Base-by-base conservation (phyloP, 2,329 filamentous ascomycete species). In the Beauveria asiatica region DNA sequence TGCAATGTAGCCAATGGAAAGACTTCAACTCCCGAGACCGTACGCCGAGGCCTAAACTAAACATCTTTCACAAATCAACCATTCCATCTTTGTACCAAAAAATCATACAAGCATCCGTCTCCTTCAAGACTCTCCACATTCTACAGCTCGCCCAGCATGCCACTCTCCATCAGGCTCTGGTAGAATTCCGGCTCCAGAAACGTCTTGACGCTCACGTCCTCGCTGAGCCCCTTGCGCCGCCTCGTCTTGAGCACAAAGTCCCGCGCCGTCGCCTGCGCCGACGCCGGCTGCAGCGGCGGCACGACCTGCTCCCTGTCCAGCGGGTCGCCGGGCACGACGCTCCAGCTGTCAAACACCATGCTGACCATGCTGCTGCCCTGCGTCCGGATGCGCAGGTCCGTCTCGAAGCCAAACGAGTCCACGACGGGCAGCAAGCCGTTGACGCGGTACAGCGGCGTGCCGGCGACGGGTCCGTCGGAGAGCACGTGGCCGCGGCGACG, bases 171-270 rank as follows among this genome's bases (percentile, higher is more conserved):
- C 69, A 97, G 76, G 66, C 85, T 90, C 72, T 88, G 86, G 77
- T 95, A 96, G 63, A 97, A 85, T 73, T 97, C 94, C 1, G 92
- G 90, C 78, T 99, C 94, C 65, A 99, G 78, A 76, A 97, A 99
- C 71, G 96, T 97, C 73, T 91, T 92, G 60, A 97, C 92, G 33
- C 89, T 93, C 45, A 97, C 91, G 73, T 97, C 94, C 78, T 97
- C 94, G 64, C 90, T 93, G 63, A 99, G 74, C 1, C 94, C 94
- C 81, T 99, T 99, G 66, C 94, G 84, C 69, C 92, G 80, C 66
- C 94, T 83, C 10, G 94, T 99, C 83, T 99, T 99, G 64, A 97
- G 82, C 58, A 97, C 92, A 74, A 99, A 97, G 73, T 99, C 94
- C 63, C 94, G 82, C 1, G 94, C 94, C 53, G 92, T 95, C 23